Evolutionary conservation across 306 rosid genomes (phyloP), one percentile per base, ranked within the genome.

Genomic region (Benincasa hispida): DNA sequence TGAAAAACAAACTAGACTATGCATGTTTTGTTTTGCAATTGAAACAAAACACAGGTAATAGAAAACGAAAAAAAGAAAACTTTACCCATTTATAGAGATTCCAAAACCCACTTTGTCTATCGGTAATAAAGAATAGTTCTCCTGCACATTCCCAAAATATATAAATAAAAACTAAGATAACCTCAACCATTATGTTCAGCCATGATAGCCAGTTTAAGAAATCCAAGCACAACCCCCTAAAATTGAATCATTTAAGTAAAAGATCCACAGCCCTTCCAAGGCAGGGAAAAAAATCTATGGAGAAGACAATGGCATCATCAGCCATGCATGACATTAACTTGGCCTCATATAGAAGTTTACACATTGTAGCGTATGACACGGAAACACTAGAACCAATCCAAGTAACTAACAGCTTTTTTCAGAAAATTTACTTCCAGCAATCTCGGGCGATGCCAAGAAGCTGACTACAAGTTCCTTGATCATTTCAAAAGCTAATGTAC

Each of bases 51-150:
- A 48, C 72, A 68, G 42, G 76, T 56, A 51, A 18, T 2, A 80
- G 72, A 79, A 66, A 15, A 12, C 48, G 24, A 5, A 15, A 21
- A 28, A 21, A 62, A 19, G 77, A 19, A 55, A 62, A 85, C 61
- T 67, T 85, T 88, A 94, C 99, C 98, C 99, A 94, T 90, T 89
- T 92, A 81, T 90, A 87, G 77, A 94, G 82, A 86, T 94, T 94
- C 99, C 99, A 94, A 79, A 87, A 94, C 37, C 99, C 99, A 87
- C 79, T 83, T 56, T 76, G 80, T 61, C 91, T 90, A 81, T 94
- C 99, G 7, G 98, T 89, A 69, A 94, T 82, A 80, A 94, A 92
- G 82, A 85, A 92, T 13, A 94, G 87, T 65, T 92, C 93, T 72
- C 99, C 96, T 94, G 91, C 93, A 86, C 37, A 68, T 47, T 88